Conservation (phyloP, 1,139 yeast genomes). For the Suhomyces taliae region DNA sequence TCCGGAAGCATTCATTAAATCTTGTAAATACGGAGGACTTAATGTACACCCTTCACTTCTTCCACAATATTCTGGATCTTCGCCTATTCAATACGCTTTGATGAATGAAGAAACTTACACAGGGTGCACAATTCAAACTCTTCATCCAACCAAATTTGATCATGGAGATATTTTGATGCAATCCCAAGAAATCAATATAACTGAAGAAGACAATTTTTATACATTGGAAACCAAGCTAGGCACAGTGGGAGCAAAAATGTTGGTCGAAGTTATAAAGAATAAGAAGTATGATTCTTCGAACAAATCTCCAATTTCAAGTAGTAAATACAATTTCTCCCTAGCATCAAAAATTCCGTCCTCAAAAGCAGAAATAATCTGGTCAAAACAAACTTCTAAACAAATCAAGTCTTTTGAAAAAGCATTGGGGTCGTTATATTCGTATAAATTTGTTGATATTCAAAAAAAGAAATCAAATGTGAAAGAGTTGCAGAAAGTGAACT, state of each 20-base stretch:
- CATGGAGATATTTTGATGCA: constrained; percentile 71
- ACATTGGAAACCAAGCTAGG: constrained; percentile 54
- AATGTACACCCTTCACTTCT: constrained; percentile 92
- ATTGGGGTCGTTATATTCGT: constrained; percentile 59
- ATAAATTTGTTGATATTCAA: constrained; percentile 32
- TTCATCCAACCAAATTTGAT: constrained; percentile 87
- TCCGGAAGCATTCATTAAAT: constrained; percentile 55
- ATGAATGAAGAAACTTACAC: constrained; percentile 61
- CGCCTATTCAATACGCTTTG: constrained; percentile 84
- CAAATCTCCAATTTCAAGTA: constrained; percentile 12
- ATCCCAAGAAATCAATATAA: constrained; percentile 42
- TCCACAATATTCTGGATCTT: constrained; percentile 83
- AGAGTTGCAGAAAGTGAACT: constrained; percentile 46
- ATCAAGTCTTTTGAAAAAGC: constrained; percentile 51
- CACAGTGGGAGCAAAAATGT: constrained; percentile 55
- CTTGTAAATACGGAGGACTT: constrained; percentile 63
- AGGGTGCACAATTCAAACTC: constrained; percentile 87
- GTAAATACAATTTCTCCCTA: constrained; percentile 42
- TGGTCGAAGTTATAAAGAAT: constrained; percentile 45
- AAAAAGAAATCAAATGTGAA: constrained; percentile 28
- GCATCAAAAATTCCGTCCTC: constrained; percentile 56
- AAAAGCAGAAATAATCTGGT: constrained; percentile 50
- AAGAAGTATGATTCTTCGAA: constrained; percentile 25
- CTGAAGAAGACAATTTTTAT: constrained; percentile 39
- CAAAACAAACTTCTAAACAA: constrained; percentile 29